phyloP scores from a whole-genome alignment of 306 rosid species.

The Geum urbanum region DNA sequence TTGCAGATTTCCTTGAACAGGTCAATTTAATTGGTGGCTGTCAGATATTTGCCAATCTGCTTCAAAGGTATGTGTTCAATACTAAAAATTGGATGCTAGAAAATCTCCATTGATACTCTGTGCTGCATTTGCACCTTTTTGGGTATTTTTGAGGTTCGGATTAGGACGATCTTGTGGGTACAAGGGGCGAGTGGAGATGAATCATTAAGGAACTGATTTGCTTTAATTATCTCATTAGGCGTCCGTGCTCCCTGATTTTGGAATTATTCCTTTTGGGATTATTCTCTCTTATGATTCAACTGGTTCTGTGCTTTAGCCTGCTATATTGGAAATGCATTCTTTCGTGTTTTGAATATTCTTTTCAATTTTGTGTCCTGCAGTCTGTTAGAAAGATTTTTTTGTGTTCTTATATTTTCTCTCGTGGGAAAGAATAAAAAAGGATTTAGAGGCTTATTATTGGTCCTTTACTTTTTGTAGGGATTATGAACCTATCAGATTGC shows the following conservation, averaged over 20 bases:
- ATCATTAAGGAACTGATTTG: neutral
- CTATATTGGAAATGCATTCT: neutral
- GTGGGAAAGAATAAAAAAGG: neutral
- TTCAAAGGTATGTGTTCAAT: slow-evolving; percentile 60
- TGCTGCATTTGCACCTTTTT: neutral
- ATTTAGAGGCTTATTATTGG: neutral
- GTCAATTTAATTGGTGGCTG: slow-evolving; percentile 71
- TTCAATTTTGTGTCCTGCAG: neutral
- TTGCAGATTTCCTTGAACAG: slow-evolving; percentile 86
- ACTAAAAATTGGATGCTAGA: neutral
- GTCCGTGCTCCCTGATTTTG: neutral
- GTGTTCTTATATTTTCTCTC: neutral
- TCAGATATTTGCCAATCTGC: slow-evolving; percentile 90
- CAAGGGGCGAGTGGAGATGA: neutral
- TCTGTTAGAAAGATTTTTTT: neutral
- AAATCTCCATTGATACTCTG: neutral
- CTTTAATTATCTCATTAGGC: neutral
- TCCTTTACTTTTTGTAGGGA: slow-evolving; percentile 47
- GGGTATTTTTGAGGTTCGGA: neutral
- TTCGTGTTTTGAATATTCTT: neutral
- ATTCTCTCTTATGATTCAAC: neutral
- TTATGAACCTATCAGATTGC: slow-evolving; percentile 81
- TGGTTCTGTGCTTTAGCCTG: neutral
- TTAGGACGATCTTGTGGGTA: neutral
- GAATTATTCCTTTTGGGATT: neutral